phyloP scores from a whole-genome alignment of 2,329 filamentous ascomycete genomes.

The Metarhizium rileyi region DNA sequence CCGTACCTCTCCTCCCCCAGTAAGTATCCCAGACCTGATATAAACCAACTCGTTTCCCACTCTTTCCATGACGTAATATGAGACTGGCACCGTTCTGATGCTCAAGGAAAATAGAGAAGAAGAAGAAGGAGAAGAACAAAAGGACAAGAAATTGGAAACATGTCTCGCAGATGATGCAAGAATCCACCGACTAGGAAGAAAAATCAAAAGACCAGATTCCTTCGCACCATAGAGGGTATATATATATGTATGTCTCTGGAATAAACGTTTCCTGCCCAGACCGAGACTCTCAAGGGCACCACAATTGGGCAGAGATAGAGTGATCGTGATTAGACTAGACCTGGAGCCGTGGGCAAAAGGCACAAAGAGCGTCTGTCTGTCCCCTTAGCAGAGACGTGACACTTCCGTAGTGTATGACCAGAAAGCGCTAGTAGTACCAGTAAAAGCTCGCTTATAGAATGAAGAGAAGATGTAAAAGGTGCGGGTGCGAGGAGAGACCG shows the following conservation, averaged over 20 bases:
- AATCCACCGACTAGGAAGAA: not conserved
- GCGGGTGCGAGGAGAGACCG: no score
- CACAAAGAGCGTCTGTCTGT: no score
- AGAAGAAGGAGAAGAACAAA: not conserved
- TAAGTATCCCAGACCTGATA: not conserved
- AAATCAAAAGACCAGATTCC: not conserved
- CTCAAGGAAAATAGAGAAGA: not conserved
- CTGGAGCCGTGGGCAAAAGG: no score
- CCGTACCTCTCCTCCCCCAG: not conserved
- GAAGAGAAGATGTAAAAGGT: no score
- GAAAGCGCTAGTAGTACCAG: no score
- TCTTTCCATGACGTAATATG: not conserved
- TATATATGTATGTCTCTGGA: slow-evolving; percentile 1
- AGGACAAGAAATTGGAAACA: not conserved
- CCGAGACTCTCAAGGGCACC: no score
- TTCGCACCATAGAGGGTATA: slow-evolving; percentile 2
- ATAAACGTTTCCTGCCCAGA: no score
- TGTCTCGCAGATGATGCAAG: not conserved
- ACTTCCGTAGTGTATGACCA: no score
- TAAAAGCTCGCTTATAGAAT: no score
- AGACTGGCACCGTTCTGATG: not conserved
- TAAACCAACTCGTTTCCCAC: not conserved
- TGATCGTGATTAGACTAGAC: no score
- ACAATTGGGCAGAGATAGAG: no score
- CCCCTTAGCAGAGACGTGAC: no score